Percentiles rank a stretch among this genome's conserved stretches.
phyloP scores from a whole-genome alignment of 2,329 filamentous ascomycete genomes.

The Botrytis sinoallii region DNA sequence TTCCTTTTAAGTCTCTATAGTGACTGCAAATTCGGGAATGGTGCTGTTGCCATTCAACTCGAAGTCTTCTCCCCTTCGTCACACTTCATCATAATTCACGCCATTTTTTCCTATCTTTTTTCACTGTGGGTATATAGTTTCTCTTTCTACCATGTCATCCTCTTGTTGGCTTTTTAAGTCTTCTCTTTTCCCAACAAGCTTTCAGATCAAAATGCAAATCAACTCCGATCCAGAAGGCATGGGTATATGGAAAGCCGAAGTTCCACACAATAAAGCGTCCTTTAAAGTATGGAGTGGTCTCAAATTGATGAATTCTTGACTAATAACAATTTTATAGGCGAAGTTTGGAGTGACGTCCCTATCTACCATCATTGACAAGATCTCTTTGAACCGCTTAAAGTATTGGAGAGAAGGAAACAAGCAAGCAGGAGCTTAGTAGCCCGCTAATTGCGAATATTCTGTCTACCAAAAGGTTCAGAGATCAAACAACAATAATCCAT shows the following conservation, averaged over 20 bases:
- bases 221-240: background rate
- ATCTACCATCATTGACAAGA: background rate
- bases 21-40: background rate
- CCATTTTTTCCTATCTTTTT: background rate
- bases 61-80: background rate
- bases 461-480: background rate
- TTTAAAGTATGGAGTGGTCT: background rate
- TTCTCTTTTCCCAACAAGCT: background rate
- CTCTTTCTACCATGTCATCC: background rate
- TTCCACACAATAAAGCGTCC: background rate
- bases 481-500: background rate
- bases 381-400: background rate
- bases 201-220: background rate
- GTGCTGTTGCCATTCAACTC: background rate
- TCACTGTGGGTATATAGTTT: background rate
- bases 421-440: background rate
- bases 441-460: background rate
- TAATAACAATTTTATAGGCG: background rate
- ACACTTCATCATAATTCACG: background rate
- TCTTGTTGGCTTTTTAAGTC: background rate
- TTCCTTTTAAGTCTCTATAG: background rate
- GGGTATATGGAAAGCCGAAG: background rate
- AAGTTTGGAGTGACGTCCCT: background rate
- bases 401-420: background rate
- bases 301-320: background rate